Conservation (phyloP, 2,329 filamentous ascomycete species). For the Trichoderma atrobrunneum region DNA sequence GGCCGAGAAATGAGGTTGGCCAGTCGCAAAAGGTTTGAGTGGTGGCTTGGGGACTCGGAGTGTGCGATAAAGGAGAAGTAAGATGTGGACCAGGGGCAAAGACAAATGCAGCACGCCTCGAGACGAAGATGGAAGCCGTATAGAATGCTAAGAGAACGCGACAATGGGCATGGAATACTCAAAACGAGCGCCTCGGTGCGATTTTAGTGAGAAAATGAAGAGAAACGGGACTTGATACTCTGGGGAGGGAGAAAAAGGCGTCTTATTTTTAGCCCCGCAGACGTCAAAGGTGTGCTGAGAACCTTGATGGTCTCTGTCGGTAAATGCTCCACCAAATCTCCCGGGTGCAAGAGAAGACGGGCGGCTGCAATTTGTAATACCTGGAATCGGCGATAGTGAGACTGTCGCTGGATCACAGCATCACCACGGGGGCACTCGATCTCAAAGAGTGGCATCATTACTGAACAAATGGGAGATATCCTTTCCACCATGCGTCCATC, state of each 20-base stretch:
- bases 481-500: background rate
- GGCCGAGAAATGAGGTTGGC: background rate
- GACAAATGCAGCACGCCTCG: background rate
- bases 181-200: background rate
- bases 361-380: background rate
- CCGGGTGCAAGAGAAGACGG: background rate
- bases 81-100: background rate
- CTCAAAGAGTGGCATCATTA: background rate
- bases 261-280: slow-evolving; percentile 14
- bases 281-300: slow-evolving; percentile 15
- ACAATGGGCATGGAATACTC: background rate
- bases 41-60: background rate
- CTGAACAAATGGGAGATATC: background rate
- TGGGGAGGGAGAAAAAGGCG: background rate
- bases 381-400: background rate
- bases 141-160: background rate
- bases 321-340: slow-evolving; percentile 2
- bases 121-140: background rate
- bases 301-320: slow-evolving; percentile 13
- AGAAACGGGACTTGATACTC: background rate
- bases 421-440: background rate
- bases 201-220: background rate
- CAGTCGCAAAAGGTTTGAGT: background rate
- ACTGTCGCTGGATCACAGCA: background rate
- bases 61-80: background rate